Base-by-base conservation (phyloP, 2,329 filamentous ascomycete genomes). In the Diaporthe sp. region DNA sequence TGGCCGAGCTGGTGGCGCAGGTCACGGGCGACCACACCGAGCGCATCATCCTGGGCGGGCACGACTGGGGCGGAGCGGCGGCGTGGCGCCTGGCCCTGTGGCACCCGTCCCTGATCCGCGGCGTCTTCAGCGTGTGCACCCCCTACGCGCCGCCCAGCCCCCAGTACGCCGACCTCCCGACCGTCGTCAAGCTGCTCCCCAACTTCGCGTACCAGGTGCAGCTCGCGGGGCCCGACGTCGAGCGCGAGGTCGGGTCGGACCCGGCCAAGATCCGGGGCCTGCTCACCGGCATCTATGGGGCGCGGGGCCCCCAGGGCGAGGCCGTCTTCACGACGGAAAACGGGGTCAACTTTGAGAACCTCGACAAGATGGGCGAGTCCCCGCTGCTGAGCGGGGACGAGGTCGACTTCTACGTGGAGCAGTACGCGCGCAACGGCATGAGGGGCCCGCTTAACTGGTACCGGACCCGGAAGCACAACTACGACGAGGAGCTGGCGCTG, bases 381-480 rank as follows among this genome's bases (percentile, higher is more conserved):
- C 87, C 86, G 73, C 81, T 97, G 53, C 78, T 97, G 76, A 88
- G 85, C 75, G 86, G 89, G 47, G 91, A 93, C 80, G 94, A 96
- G 83, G 83, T 96, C 58, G 92, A 96, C 72, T 94, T 91, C 84
- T 98, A 98, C 82, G 91, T 91, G 25, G 84, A 89, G 39, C 88
- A 95, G 84, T 97, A 92, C 83, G 83, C 86, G n/a, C 88, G 89
- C 55, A 89, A 92, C 80, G 94, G 95, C 59, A 83, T 98, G 77
- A 90, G 92, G 77, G 95, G 95, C 0, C 94, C 95, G 22, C 86
- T 95, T 75, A 97, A 96, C 84, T 98, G 95, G 94, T 99, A 99
- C 85, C 92, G 95, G 56, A 93, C 90, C 3, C 87, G 90, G 27
- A 85, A 90, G 81, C 82, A 92, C 76, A 98, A 97, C 83, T 94